A percentile compares a stretch with the other conserved stretches of the same genome.
Conservation (phyloP, 2,329 filamentous ascomycete species). For the Pestalotiopsis sp. region DNA sequence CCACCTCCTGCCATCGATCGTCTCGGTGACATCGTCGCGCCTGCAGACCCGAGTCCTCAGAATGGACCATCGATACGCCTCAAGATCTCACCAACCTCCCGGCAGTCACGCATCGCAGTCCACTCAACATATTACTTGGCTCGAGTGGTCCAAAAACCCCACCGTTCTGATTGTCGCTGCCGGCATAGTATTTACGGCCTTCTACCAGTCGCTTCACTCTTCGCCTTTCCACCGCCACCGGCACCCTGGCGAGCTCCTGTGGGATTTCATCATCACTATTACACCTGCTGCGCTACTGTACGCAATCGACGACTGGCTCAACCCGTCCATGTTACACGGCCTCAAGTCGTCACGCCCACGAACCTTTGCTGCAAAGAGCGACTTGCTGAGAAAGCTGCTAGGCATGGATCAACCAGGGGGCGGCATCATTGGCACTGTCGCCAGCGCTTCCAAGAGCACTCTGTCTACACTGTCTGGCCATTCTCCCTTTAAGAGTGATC, state of each 20-base stretch:
- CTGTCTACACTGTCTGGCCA: slow-evolving; percentile 53
- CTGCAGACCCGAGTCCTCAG: slow-evolving; percentile 20
- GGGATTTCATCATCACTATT: slow-evolving; percentile 61
- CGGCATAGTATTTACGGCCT: slow-evolving; percentile 33
- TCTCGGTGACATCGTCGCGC: not conserved
- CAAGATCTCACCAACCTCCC: slow-evolving; percentile 30
- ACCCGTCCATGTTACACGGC: slow-evolving; percentile 43
- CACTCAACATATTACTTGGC: slow-evolving; percentile 23
- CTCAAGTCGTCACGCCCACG: slow-evolving; percentile 36
- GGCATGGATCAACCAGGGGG: slow-evolving; percentile 53
- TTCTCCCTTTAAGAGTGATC: slow-evolving; percentile 39
- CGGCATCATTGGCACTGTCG: slow-evolving; percentile 57
- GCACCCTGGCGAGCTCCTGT: slow-evolving; percentile 49
- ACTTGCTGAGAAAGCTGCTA: slow-evolving; percentile 64
- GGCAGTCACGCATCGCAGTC: slow-evolving; percentile 23
- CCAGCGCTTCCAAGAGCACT: slow-evolving; percentile 59
- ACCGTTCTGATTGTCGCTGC: slow-evolving; percentile 35
- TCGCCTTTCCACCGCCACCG: slow-evolving; percentile 31
- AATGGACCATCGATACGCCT: slow-evolving; percentile 38
- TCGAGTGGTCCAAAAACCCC: slow-evolving; percentile 36
- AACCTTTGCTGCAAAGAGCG: slow-evolving; percentile 62
- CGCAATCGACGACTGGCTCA: slow-evolving; percentile 57
- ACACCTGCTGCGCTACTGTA: slow-evolving; percentile 60
- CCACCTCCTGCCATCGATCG: slow-evolving; percentile 11
- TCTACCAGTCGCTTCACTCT: slow-evolving; percentile 36